Base-by-base conservation (phyloP, 768 basidiomycete genomes). In the Suillus americanus region DNA sequence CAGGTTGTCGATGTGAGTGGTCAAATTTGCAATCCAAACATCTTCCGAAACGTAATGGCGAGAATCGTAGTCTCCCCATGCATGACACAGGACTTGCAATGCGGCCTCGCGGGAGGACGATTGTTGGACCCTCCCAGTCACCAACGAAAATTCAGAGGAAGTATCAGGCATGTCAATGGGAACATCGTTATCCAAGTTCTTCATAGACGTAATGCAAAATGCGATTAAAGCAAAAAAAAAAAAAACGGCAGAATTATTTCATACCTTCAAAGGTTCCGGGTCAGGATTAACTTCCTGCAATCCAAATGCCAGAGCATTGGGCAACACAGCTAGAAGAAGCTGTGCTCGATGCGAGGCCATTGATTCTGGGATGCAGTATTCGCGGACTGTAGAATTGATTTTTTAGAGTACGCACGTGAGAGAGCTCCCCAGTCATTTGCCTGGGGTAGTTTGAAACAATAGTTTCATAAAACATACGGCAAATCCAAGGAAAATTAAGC, bases 391-490 rank as follows among this genome's bases (percentile, higher is more conserved):
- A 28, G 25, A 18, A 13, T 5, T 20, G 51, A 30, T 41, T 33
- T n/a, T n/a, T 14, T 2, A 2, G n/a, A 7, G 18, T 7, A 72
- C 85, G 57, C 67, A 89, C 88, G 86, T 54, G 86, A 87, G 59
- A 88, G 75, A 0, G 88, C 79, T 18, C 85, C 85, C 87, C 87
- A 89, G 64, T 89, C 88, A 40, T 87, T 87, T 2, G 84, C 81
- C 86, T 87, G 64, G 13, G 62, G 14, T 30, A 46, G 40, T 51
- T 38, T 53, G 40, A 28, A 60, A 28, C 8, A 50, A 60, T 3
- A 4, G 50, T n/a, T 18, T 46, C 20, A 9, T 1, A 51, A 16
- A 23, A 20, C 38, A 35, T 13, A 35, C n/a, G 1, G 7, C 62
- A 41, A 41, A 41, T 41, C 6, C 41, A 9, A 9, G 20, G 43